Evolutionary conservation across 305 asterid species (phyloP).

Genomic region (Ruellia speciosa): DNA sequence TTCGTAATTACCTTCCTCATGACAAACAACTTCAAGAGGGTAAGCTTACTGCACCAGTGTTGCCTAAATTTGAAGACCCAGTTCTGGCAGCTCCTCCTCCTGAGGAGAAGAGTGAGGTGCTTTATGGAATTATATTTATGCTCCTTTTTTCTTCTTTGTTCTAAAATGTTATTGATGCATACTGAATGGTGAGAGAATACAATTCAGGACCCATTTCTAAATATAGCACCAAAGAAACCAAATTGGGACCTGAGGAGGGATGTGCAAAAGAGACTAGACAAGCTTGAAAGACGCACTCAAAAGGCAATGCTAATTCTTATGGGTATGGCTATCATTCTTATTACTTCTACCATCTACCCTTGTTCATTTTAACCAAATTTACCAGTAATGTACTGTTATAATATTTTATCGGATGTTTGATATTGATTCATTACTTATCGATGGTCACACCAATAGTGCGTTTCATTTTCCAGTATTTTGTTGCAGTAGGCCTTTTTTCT

Average conservation of each 20-base stretch:
- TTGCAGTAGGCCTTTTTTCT: neutral
- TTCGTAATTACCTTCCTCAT: slow-evolving; percentile 93
- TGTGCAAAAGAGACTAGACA: slow-evolving; percentile 87
- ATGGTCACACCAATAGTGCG: neutral
- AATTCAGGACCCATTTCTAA: slow-evolving; percentile 76
- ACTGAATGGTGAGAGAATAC: slow-evolving; percentile 10
- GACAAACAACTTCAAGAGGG: slow-evolving; percentile 96
- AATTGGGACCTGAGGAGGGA: slow-evolving; percentile 95
- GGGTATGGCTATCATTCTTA: slow-evolving; percentile 42
- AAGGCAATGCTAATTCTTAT: slow-evolving; percentile 62
- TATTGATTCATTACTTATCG: neutral
- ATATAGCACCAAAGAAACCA: slow-evolving; percentile 94
- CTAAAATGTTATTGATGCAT: slow-evolving; percentile 1
- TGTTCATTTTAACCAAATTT: neutral
- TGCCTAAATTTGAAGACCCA: slow-evolving; percentile 92
- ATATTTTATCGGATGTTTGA: neutral
- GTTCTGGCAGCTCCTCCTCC: slow-evolving; percentile 47
- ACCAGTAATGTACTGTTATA: neutral
- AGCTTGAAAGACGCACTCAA: slow-evolving; percentile 84
- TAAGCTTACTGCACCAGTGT: slow-evolving; percentile 72
- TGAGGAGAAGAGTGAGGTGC: slow-evolving; percentile 79
- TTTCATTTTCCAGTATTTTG: too few species aligned
- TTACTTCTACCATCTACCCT: too few species aligned
- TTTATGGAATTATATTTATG: slow-evolving; percentile 5
- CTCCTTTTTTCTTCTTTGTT: neutral